Percentiles rank a stretch among this genome's conserved stretches.
These are phyloP conservation scores for Apiospora saccharicola DNA, from an alignment of 2,329 filamentous ascomycete species.

Conservation along the genomic window DNA sequence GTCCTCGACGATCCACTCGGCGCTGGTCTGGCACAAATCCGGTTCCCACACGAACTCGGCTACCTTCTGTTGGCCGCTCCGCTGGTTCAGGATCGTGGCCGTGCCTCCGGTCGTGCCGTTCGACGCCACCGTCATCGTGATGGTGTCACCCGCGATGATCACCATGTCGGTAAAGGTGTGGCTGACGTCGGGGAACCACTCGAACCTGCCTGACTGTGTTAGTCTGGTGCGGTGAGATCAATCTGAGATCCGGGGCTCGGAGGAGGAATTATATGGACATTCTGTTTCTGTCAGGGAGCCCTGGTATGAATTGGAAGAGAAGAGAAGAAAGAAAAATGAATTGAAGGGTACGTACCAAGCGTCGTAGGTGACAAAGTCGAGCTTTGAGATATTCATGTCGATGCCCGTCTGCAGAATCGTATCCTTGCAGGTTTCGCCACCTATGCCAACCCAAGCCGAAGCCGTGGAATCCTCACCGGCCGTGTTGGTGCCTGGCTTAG, in stretches of 20 bases:
- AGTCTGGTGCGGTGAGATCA: not conserved
- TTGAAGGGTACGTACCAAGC: constrained; percentile 51
- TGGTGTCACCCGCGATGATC: constrained; percentile 42
- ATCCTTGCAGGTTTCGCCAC: constrained; percentile 62
- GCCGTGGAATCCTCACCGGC: constrained; percentile 41
- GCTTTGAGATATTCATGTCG: constrained; percentile 58
- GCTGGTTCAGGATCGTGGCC: constrained; percentile 59
- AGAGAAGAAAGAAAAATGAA: not conserved
- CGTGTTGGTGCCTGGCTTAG: constrained; percentile 49
- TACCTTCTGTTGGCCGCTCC: constrained; percentile 57
- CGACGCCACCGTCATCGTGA: constrained; percentile 43
- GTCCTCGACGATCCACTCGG: constrained; percentile 70
- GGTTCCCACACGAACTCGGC: constrained; percentile 57
- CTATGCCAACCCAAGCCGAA: constrained; percentile 68
- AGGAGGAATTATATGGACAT: too few species aligned
- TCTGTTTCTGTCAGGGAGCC: too few species aligned
- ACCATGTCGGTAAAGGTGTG: constrained; percentile 57
- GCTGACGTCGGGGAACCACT: constrained; percentile 66
- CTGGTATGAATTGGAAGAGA: too few species aligned
- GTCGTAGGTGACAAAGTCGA: constrained; percentile 50
- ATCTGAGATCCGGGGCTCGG: too few species aligned
- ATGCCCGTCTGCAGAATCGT: constrained; percentile 66
- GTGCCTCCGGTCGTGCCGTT: constrained; percentile 51
- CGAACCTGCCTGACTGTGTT: constrained; percentile 48
- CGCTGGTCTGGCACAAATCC: constrained; percentile 61